Base-by-base conservation (phyloP, 1,139 yeast genomes). In the Debaryomycetaceae sp. region DNA sequence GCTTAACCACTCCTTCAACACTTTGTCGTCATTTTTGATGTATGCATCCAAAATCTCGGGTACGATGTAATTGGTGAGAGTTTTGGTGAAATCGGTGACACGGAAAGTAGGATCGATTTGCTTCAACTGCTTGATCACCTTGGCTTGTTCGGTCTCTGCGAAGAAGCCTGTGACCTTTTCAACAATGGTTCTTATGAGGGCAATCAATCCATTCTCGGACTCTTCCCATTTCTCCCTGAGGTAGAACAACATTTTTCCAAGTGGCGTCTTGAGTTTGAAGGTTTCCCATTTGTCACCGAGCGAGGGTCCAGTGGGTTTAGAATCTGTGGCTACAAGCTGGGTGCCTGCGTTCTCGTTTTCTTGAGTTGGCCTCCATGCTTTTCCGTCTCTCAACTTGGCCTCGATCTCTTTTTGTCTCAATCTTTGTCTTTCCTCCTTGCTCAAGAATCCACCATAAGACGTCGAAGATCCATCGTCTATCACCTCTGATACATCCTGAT, bases 31-130 rank as follows among this genome's bases (percentile, higher is more conserved):
- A 53, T 97, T 97, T 59, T 87, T 87, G 52, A 89, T 89, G 69
- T 90, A 91, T 4, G 99, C 97, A 63, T 95, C 99, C 59, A 95
- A 75, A 38, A 95, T 81, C 66, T 95, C 99, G 7, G 99, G 99
- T 41, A 95, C 83, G 53, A 95, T 89, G 66, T 85, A 95, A 61
- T 89, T 93, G 60, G 98, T 87, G 57, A 93, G 76, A 47, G 95
- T 93, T 56, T 78, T 81, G 55, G 86, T 81, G 72, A 95, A 93
- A 52, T 79, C 83, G 47, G 90, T 93, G 55, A 81, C 78, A 53
- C 82, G 83, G 74, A 93, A 95, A 34, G 80, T 73, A 43, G 99
- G 97, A 66, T 95, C 99, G 80, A 93, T 84, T 61, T 83, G 80
- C 68, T 82, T 87, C 71, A 95, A 89, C 63, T 86, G 83, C 54